Evolutionary conservation across 495 filamentous ascomycete genomes (phyloP).

Genomic region (Cryomyces minteri): DNA sequence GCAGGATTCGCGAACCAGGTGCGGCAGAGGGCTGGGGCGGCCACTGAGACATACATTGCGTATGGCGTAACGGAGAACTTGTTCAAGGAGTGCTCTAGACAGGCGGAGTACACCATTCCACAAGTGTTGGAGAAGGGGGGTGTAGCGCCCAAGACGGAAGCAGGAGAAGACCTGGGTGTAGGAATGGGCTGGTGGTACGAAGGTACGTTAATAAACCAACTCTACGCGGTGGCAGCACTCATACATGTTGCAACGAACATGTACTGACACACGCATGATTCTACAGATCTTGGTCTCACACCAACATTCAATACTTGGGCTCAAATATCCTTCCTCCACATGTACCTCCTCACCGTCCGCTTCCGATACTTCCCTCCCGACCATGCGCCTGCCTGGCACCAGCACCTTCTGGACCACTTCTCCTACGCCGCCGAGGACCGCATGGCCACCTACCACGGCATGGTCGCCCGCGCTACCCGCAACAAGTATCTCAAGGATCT

Average conservation of each 20-base stretch:
- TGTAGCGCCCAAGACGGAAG: constrained; percentile 41
- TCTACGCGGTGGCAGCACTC: not conserved
- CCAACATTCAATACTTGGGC: constrained; percentile 92
- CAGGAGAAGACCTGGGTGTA: constrained; percentile 61
- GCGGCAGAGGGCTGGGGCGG: not conserved
- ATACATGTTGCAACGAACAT: too few relatives aligned
- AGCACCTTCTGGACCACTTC: constrained; percentile 77
- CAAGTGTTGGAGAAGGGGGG: constrained; percentile 11
- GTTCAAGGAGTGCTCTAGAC: constrained; percentile 54
- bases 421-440: constrained; percentile 79
- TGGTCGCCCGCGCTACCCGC: constrained; percentile 43
- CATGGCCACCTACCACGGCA: constrained; percentile 57
- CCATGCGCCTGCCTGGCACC: constrained; percentile 45
- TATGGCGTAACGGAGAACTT: constrained; percentile 62
- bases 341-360: constrained; percentile 84
- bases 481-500: constrained; percentile 84
- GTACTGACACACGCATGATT: not conserved
- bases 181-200: constrained; percentile 69
- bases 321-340: constrained; percentile 85
- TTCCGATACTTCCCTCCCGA: constrained; percentile 50
- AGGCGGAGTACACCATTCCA: constrained; percentile 49
- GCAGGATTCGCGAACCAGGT: not conserved
- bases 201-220: constrained; percentile 28
- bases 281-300: constrained; percentile 34
- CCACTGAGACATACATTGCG: constrained; percentile 47